A percentile compares a stretch with the other conserved stretches of the same genome.
Conservation (phyloP, 169 alveolate genomes). For the Plasmodium adleri region DNA sequence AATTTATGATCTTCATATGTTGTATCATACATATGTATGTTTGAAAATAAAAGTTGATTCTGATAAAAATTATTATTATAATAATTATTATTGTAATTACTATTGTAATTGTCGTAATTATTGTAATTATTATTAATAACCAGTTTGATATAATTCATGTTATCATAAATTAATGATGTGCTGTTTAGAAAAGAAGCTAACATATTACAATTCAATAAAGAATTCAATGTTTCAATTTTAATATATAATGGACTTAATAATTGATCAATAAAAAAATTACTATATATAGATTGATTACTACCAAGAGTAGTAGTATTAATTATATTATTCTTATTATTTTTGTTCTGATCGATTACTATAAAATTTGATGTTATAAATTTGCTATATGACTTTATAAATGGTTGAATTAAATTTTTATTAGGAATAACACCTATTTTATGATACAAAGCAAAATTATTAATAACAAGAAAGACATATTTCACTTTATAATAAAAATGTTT, state of each 20-base stretch:
- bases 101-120: neutral
- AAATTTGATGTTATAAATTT: conserved; percentile 14
- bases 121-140: conserved; percentile 18
- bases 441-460: conserved; percentile 48
- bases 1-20: too few relatives aligned
- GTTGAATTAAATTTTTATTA: conserved; percentile 13
- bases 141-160: conserved; percentile 30
- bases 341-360: conserved; percentile 1
- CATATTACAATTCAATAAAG: conserved; percentile 36
- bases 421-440: conserved; percentile 67
- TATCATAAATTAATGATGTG: conserved; percentile 55
- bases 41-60: too few relatives aligned
- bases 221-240: conserved; percentile 48
- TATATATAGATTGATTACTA: neutral
- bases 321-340: neutral
- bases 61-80: too few relatives aligned
- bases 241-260: conserved; percentile 49
- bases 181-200: conserved; percentile 33
- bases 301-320: too few relatives aligned
- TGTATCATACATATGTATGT: too few relatives aligned
- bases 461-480: conserved; percentile 36
- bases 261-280: conserved; percentile 47
- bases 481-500: conserved; percentile 45
- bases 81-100: too few relatives aligned
- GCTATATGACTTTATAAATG: conserved; percentile 34